phyloP scores from a whole-genome alignment of 1,139 yeast genomes.

The Diutina rugosa region DNA sequence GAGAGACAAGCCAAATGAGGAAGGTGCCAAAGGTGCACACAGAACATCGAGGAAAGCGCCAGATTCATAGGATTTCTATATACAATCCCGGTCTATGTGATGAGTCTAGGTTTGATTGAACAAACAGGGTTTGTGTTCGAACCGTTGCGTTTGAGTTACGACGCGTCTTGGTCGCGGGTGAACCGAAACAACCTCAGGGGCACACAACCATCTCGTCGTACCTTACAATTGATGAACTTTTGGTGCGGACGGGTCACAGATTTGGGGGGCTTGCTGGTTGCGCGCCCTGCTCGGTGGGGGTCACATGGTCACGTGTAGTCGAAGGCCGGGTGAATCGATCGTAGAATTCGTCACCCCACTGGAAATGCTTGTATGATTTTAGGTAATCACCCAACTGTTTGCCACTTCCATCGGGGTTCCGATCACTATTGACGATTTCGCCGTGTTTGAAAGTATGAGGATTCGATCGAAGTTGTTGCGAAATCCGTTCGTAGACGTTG shows the following conservation, averaged over 20 bases:
- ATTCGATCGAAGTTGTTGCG: constrained; percentile 9
- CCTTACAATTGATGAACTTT: background rate
- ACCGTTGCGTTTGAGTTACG: background rate
- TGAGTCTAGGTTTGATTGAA: background rate
- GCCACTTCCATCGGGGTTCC: constrained; percentile 8
- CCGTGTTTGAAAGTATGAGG: constrained; percentile 19
- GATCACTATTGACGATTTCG: constrained; percentile 15
- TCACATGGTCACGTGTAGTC: background rate
- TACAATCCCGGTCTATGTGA: background rate
- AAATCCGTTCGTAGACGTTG: constrained; percentile 9
- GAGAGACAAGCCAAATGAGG: background rate
- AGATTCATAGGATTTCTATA: background rate
- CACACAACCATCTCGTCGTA: background rate
- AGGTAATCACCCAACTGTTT: constrained; percentile 21
- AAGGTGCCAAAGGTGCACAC: background rate
- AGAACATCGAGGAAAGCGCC: background rate
- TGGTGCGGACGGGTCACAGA: background rate
- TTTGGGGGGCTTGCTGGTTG: background rate
- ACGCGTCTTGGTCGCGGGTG: background rate
- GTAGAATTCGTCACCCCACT: background rate
- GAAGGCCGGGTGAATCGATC: background rate
- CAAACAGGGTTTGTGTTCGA: background rate
- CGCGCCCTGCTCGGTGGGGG: background rate
- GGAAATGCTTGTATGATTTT: constrained; percentile 3
- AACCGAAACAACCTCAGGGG: background rate